These are phyloP conservation scores for Myrica gale DNA, from an alignment of 306 rosid species.

Conservation along the genomic window DNA sequence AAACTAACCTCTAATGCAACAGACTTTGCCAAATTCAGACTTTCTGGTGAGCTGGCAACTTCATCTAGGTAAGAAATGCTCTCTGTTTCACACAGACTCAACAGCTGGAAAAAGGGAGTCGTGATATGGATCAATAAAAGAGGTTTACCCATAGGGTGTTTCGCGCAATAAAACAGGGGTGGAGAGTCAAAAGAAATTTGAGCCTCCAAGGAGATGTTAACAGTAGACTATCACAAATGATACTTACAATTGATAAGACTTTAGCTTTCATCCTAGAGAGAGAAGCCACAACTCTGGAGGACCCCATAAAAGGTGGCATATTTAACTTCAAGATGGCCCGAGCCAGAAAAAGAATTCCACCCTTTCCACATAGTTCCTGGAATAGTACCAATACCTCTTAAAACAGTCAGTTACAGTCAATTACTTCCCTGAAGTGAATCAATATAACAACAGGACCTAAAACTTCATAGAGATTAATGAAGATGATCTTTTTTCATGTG, in stretches of 20 bases:
- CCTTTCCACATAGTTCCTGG: constrained; percentile 89
- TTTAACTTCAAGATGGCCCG: constrained; percentile 70
- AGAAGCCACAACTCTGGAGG: constrained; percentile 59
- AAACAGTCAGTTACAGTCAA: too few relatives aligned
- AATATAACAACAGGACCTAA: not conserved
- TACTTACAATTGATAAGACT: constrained; percentile 78
- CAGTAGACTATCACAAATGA: constrained; percentile 17
- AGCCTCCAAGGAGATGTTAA: constrained; percentile 16
- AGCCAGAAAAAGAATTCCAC: constrained; percentile 78
- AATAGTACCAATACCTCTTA: constrained; percentile 19
- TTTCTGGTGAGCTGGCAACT: constrained; percentile 63
- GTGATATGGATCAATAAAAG: constrained; percentile 14
- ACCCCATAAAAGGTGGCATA: constrained; percentile 36
- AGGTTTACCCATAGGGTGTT: too few relatives aligned
- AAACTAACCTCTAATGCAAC: constrained; percentile 78
- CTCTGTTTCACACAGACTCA: constrained; percentile 87
- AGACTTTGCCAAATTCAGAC: constrained; percentile 79
- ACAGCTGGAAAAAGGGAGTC: constrained; percentile 52
- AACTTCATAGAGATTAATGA: constrained; percentile 19
- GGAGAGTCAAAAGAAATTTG: constrained; percentile 27
- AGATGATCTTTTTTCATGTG: constrained; percentile 2
- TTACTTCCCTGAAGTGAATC: not conserved
- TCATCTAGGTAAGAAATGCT: constrained; percentile 85
- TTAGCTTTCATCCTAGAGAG: constrained; percentile 81
- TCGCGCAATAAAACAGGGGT: constrained; percentile 2